phyloP scores from a whole-genome alignment of 257 asterid species.

The Nicotiana sylvestris region DNA sequence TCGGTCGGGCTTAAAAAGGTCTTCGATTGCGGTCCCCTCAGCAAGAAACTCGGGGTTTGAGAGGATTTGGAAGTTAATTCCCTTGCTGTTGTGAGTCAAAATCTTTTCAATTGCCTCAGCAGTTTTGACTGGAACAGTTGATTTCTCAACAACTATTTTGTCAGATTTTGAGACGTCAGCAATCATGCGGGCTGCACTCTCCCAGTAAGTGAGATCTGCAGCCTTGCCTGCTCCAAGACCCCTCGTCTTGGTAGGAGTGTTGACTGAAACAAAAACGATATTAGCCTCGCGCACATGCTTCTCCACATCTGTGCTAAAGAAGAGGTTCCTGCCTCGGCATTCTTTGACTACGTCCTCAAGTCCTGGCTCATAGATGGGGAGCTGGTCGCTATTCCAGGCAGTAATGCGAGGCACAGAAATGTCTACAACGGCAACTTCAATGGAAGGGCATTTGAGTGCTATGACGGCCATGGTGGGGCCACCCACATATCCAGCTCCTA shows the following conservation, averaged over 20 bases:
- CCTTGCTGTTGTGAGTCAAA: conserved; percentile 56
- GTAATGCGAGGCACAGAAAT: conserved; percentile 26
- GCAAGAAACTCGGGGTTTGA: conserved; percentile 62
- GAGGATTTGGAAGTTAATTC: conserved; percentile 48
- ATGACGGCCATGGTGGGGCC: conserved; percentile 39
- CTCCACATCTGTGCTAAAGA: conserved; percentile 55
- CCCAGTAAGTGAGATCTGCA: conserved; percentile 60
- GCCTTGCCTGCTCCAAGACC: conserved; percentile 69
- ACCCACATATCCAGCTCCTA: conserved; percentile 39
- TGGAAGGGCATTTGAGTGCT: conserved; percentile 28
- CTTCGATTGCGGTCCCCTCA: conserved; percentile 32
- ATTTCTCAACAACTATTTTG: conserved; percentile 54
- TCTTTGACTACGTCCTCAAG: conserved; percentile 54
- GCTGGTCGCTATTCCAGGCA: conserved; percentile 50
- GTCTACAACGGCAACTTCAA: conserved; percentile 31
- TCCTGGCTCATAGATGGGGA: conserved; percentile 66
- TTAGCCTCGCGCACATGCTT: conserved; percentile 49
- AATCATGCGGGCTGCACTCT: conserved; percentile 61
- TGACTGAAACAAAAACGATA: conserved; percentile 52
- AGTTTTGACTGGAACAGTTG: conserved; percentile 58
- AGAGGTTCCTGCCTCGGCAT: conserved; percentile 57
- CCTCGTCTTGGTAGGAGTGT: conserved; percentile 52
- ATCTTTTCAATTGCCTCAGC: conserved; percentile 60
- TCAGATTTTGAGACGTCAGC: conserved; percentile 51
- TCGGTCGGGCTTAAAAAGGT: conserved; percentile 10